Evolutionary conservation across 345 rosid species (phyloP).

Genomic region (Clausena lansium): DNA sequence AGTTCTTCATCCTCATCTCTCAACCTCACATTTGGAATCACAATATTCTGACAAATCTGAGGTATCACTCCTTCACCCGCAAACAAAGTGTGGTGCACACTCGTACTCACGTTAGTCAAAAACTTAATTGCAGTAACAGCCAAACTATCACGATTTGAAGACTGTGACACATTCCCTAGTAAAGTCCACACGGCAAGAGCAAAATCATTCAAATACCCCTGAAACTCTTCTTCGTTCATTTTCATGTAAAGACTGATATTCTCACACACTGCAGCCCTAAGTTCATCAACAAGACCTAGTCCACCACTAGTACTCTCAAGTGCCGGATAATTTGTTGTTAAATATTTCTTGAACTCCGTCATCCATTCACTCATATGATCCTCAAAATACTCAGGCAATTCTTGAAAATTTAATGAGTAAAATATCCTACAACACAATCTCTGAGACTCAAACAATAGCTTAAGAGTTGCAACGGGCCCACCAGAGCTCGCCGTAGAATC

Average conservation of each 20-base stretch:
- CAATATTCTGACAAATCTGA: slow-evolving; percentile 86
- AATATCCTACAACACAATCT: slow-evolving; percentile 86
- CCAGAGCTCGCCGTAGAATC: slow-evolving; percentile 53
- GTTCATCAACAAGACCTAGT: slow-evolving; percentile 56
- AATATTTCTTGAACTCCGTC: slow-evolving; percentile 78
- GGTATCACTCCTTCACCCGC: slow-evolving; percentile 68
- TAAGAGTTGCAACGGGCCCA: slow-evolving; percentile 43
- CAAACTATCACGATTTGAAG: slow-evolving; percentile 69
- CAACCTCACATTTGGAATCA: slow-evolving; percentile 88
- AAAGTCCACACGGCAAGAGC: slow-evolving; percentile 88
- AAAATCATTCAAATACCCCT: slow-evolving; percentile 63
- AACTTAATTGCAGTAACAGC: slow-evolving; percentile 92
- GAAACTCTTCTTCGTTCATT: slow-evolving; percentile 93
- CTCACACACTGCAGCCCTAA: slow-evolving; percentile 87
- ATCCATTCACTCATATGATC: slow-evolving; percentile 97
- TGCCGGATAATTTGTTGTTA: slow-evolving; percentile 52
- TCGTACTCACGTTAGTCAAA: slow-evolving; percentile 88
- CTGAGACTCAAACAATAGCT: slow-evolving; percentile 77
- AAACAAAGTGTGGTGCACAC: slow-evolving; percentile 90
- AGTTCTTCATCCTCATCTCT: slow-evolving; percentile 98
- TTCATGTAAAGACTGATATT: slow-evolving; percentile 93
- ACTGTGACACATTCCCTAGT: slow-evolving; percentile 69
- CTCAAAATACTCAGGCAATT: slow-evolving; percentile 92
- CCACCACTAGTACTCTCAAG: slow-evolving; percentile 62
- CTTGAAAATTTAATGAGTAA: slow-evolving; percentile 83